These are phyloP conservation scores for Lentinula aciculospora DNA, from an alignment of 768 basidiomycete genomes.

Conservation along the genomic window DNA sequence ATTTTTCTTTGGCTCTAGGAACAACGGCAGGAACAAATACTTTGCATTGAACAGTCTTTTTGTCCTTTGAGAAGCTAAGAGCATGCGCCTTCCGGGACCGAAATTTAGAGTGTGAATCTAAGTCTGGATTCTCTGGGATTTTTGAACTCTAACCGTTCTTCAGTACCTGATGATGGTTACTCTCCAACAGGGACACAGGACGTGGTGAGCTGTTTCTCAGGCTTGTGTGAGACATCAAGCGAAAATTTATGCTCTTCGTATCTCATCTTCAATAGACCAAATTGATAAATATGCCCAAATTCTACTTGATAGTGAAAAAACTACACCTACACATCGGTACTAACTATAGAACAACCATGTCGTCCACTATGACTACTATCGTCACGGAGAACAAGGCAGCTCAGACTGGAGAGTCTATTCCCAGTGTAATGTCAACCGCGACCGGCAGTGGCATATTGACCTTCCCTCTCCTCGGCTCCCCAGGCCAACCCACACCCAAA, in stretches of 20 bases:
- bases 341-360: not conserved
- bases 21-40: not conserved
- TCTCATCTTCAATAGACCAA: not conserved
- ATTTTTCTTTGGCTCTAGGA: too few relatives aligned
- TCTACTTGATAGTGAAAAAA: not conserved
- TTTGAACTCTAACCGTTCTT: not conserved
- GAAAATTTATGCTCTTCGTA: not conserved
- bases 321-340: too few relatives aligned
- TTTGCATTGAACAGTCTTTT: not conserved
- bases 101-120: not conserved
- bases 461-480: not conserved
- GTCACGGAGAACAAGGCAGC: not conserved
- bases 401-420: not conserved
- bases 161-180: not conserved
- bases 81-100: not conserved
- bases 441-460: not conserved
- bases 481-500: slow-evolving; percentile 12
- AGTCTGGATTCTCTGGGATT: not conserved
- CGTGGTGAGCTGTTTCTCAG: not conserved
- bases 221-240: not conserved
- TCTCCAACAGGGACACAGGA: not conserved
- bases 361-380: not conserved
- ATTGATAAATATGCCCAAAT: not conserved
- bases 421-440: not conserved
- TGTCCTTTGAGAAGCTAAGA: not conserved